Conservation (phyloP, 2,329 filamentous ascomycete species). For the Peltaster fructicola region DNA sequence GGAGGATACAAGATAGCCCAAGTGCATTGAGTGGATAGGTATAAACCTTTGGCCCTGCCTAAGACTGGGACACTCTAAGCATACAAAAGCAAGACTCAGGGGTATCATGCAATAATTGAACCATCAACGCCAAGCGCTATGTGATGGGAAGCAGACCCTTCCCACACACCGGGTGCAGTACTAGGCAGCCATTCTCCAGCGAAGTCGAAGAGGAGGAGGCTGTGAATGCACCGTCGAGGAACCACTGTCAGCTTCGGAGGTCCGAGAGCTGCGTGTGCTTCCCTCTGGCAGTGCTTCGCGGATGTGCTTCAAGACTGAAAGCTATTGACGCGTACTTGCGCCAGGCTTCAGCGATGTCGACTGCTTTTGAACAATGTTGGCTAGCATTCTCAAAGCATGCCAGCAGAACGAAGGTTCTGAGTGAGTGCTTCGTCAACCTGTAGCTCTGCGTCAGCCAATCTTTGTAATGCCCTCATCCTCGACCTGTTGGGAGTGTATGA, state of each 20-base stretch:
- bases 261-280: too few species aligned
- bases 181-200: constrained; percentile 15
- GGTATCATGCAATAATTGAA: constrained; percentile 7
- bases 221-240: too few species aligned
- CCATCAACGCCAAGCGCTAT: constrained; percentile 13
- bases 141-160: constrained; percentile 16
- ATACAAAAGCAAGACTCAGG: constrained; percentile 9
- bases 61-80: constrained; percentile 14
- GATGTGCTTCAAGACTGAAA: too few species aligned
- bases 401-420: constrained; percentile 1
- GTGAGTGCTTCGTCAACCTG: too few species aligned
- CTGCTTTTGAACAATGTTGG: too few species aligned
- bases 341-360: too few species aligned
- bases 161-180: constrained; percentile 11
- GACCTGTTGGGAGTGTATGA: constrained; percentile 19
- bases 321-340: too few species aligned
- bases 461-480: constrained; percentile 34
- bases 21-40: constrained; percentile 6
- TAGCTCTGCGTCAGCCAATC: constrained; percentile 51
- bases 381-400: constrained; percentile 1
- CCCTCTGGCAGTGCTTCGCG: too few species aligned
- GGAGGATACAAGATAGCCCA: too few species aligned
- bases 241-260: too few species aligned
- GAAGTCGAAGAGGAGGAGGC: too few species aligned
- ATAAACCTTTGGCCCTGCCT: constrained; percentile 13